phyloP scores from a whole-genome alignment of 176 grass and related monocot species.

The Oryza glumipatula region DNA sequence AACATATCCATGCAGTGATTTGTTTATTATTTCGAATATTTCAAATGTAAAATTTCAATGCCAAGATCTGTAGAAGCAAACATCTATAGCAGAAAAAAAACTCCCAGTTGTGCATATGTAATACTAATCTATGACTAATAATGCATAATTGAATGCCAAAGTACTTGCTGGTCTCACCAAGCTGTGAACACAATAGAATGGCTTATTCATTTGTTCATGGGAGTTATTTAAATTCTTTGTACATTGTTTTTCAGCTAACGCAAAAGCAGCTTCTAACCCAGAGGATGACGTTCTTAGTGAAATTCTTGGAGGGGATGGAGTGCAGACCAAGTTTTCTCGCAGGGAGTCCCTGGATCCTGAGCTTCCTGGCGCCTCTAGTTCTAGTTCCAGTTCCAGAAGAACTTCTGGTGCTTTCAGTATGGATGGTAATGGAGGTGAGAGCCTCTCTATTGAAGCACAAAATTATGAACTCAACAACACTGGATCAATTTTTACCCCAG shows the following conservation, averaged over 20 bases:
- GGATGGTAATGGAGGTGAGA: conserved; percentile 44
- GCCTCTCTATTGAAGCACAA: conserved; percentile 52
- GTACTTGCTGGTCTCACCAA: conserved; percentile 11
- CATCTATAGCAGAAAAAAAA: not conserved
- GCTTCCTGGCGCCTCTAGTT: conserved; percentile 39
- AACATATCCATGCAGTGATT: not conserved
- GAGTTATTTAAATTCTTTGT: not conserved
- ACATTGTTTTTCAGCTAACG: conserved; percentile 49
- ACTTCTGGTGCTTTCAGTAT: conserved; percentile 29
- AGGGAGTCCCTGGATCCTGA: conserved; percentile 40
- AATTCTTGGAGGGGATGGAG: conserved; percentile 66
- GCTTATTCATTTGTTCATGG: not conserved
- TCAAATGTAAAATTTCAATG: conserved; percentile 21
- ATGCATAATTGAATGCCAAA: not conserved
- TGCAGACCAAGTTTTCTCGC: conserved; percentile 39
- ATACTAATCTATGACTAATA: not conserved
- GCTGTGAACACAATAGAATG: not conserved
- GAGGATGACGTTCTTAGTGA: conserved; percentile 68
- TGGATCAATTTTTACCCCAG: conserved; percentile 66
- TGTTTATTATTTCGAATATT: conserved; percentile 10
- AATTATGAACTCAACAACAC: conserved; percentile 48
- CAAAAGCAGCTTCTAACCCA: conserved; percentile 52
- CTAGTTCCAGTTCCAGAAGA: conserved; percentile 50
- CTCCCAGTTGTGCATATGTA: conserved; percentile 24
- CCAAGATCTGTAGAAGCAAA: conserved; percentile 1